Evolutionary conservation across 306 rosid species (phyloP), one percentile per base, ranked within the genome.

Genomic region (Castanea crenata): DNA sequence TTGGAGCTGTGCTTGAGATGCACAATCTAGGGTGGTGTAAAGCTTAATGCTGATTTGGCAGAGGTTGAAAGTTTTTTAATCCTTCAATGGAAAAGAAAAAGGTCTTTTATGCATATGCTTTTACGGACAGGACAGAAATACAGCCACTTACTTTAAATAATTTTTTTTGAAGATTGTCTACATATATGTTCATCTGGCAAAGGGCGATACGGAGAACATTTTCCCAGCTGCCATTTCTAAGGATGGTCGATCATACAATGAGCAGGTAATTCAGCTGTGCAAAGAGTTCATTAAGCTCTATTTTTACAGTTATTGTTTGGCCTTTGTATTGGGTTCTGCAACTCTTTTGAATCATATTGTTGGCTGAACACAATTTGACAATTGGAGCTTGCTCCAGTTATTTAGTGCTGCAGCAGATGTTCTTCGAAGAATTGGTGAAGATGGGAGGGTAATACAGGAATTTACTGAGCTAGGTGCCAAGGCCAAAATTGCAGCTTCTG

Each of bases 191-290:
- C 97, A 93, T 87, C 80, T 96, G 86, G 97, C 97, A 16, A 88
- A 89, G 78, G 99, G 98, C 20, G 99, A 96, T 82, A 49, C 84
- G 2, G 79, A 87, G 74, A 88, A 91, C 74, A 86, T 93, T 77
- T 96, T 96, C 83, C 98, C 99, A 54, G 85, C 92, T 85, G 94
- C 98, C 78, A 91, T 96, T 74, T 96, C 99, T 52, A 91, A 85
- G 94, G 99, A 96, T 79, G 98, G 99, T 20, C 93, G 99, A 69
- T 96, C 99, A 16, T 96, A 96, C 84, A 96, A 96, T 52, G 98
- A 96, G 58, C 94, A 91, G 96, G 99, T 87, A 75, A 80, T 83
- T 85, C 75, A 5, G 57, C 61, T 41, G 55, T 78, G 57, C 55
- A 32, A n/a, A 46, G 15, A 61, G 34, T 76, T 79, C 23, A 3